phyloP scores from a whole-genome alignment of 202 grass and related monocot genomes.

The Eragrostis tef region DNA sequence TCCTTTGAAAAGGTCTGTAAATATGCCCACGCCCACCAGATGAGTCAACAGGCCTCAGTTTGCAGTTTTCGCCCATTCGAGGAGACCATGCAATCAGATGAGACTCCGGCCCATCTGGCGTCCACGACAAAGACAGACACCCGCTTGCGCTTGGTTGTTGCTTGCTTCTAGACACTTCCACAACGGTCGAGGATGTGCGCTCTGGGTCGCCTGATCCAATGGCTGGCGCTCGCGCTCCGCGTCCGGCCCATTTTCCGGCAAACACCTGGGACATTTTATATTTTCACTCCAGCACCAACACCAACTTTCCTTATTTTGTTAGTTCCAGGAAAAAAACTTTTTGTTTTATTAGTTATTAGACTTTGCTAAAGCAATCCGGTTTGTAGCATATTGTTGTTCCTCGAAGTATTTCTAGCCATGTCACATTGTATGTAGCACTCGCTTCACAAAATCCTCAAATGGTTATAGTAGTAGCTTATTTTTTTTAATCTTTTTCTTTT shows the following conservation, averaged over 20 bases:
- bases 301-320: neutral
- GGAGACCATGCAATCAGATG: too few species aligned
- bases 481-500: too few species aligned
- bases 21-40: too few species aligned
- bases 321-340: neutral
- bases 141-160: neutral
- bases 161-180: slow-evolving; percentile 65
- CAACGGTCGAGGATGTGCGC: slow-evolving; percentile 31
- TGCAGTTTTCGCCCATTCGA: too few species aligned
- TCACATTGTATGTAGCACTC: too few species aligned
- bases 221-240: neutral
- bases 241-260: neutral
- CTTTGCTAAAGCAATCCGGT: neutral
- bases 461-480: too few species aligned
- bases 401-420: too few species aligned
- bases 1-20: too few species aligned
- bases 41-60: too few species aligned
- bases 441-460: too few species aligned
- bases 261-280: neutral
- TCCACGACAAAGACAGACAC: neutral
- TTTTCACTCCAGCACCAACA: neutral
- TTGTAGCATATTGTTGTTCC: too few species aligned
- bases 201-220: slow-evolving; percentile 33
- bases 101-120: too few species aligned
- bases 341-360: neutral